Base-by-base conservation (phyloP, 352 stramenopile species). In the Peronospora belbahrii region DNA sequence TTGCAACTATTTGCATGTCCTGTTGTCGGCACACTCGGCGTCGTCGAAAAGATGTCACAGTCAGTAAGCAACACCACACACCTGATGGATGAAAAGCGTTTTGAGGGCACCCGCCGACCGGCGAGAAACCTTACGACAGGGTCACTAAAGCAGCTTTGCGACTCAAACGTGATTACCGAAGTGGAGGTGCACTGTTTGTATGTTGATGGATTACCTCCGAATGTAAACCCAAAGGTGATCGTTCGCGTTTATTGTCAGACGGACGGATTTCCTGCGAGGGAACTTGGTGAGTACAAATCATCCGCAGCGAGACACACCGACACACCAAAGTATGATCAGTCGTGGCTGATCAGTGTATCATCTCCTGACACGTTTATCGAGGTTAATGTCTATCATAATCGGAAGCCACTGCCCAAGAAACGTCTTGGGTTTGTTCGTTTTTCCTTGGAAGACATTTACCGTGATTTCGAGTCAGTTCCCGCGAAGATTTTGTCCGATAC, bases 51-150 rank as follows among this genome's bases (percentile, higher is more conserved):
- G 48, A 20, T 94, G 31, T 73, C 74, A 0, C 71, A 88, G 56
- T 90, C 78, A 9, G 59, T 92, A 41, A 85, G 64, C 55, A 94
- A 93, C 61, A 94, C 83, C 19, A 94, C 82, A 0, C 83, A 94
- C 32, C 44, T 94, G 44, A 58, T 92, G 47, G 83, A 94, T 43
- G 79, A 85, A 18, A 93, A 88, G 35, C 42, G 62, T 24, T 92
- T 72, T 41, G 73, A 90, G 30, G 82, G 79, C 6, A 84, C 79
- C 2, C 78, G 83, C 6, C 80, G 82, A 5, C 82, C 81, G 23
- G 70, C 82, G 3, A 78, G 82, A 11, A 80, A 91, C 28, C 62
- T 92, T 6, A 50, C 62, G 13, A 50, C 44, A 19, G 69, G 57
- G 18, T 65, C 73, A 1, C 47, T 94, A 22, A 94, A 94, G 55